phyloP scores from a whole-genome alignment of 306 rosid genomes.

The Citrullus amarus region DNA sequence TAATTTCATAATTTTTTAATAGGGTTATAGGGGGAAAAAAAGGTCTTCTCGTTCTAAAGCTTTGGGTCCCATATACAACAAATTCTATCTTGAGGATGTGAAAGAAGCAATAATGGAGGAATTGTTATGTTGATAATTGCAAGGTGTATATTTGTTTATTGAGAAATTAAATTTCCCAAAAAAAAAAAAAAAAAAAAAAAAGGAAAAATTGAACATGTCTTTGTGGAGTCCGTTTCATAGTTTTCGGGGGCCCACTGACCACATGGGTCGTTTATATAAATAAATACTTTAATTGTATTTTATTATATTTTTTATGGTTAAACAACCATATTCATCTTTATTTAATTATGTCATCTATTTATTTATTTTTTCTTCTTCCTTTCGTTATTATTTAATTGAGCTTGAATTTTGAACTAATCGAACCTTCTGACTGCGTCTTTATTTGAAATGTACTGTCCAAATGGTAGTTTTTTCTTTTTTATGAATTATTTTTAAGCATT shows the following conservation, averaged over 20 bases:
- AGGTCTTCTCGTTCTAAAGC: conserved; percentile 46
- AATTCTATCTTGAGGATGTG: conserved; percentile 41
- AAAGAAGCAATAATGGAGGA: conserved; percentile 66
- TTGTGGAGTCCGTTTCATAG: conserved; percentile 62
- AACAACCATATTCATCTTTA: not conserved
- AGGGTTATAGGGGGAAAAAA: conserved; percentile 41
- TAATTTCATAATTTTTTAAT: not conserved
- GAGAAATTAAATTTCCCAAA: conserved; percentile 20
- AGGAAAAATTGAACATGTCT: conserved; percentile 36
- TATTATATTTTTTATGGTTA: not conserved
- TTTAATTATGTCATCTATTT: not conserved
- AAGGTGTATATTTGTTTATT: conserved; percentile 46
- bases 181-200: conserved; percentile 7
- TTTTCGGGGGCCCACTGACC: conserved; percentile 60
- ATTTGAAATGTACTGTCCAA: not conserved
- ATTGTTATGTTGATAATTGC: conserved; percentile 46
- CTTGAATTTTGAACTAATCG: not conserved
- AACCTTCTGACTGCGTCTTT: not conserved
- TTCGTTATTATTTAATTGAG: not conserved
- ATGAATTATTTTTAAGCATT: not conserved
- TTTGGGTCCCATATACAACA: conserved; percentile 53
- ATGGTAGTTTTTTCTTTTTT: not conserved
- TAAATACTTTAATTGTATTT: conserved; percentile 17
- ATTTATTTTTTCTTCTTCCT: not conserved
- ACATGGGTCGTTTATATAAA: conserved; percentile 65